Conservation (phyloP, 2,329 filamentous ascomycete genomes). For the Arthrinium phaeospermum region DNA sequence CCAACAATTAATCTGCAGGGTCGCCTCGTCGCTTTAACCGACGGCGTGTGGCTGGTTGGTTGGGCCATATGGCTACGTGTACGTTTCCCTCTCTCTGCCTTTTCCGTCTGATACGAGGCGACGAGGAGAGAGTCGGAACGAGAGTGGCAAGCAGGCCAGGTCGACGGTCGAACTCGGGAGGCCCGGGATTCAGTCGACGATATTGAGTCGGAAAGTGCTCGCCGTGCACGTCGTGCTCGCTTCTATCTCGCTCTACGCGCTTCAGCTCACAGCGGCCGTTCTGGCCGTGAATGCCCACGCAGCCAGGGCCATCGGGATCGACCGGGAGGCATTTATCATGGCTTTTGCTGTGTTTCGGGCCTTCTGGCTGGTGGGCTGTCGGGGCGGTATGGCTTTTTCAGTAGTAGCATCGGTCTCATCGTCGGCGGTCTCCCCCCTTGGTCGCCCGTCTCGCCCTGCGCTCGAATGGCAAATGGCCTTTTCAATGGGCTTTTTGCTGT, state of each 20-base stretch:
- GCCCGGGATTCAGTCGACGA: not conserved
- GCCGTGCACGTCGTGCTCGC: conserved; percentile 1
- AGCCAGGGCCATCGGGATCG: conserved; percentile 9
- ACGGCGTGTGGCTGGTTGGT: not conserved
- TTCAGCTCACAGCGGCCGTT: not conserved
- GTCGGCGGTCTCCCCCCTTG: conserved; percentile 7
- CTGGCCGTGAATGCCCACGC: not conserved
- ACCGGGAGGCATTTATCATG: conserved; percentile 16
- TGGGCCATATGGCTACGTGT: not conserved
- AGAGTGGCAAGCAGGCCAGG: not conserved
- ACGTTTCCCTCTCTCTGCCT: not conserved
- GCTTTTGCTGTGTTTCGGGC: conserved; percentile 5
- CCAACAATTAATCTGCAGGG: conserved; percentile 12
- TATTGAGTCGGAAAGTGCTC: too few relatives aligned
- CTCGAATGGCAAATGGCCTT: conserved; percentile 4
- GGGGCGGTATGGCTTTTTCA: conserved; percentile 16
- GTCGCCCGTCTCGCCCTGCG: not conserved
- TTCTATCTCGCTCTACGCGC: conserved; percentile 5
- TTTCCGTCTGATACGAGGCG: not conserved
- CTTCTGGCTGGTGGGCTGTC: conserved; percentile 11
- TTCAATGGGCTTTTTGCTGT: conserved; percentile 6
- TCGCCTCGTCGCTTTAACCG: not conserved
- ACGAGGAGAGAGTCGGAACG: not conserved
- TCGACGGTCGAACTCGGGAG: not conserved
- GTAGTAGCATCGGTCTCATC: conserved; percentile 12